A percentile compares a stretch with the other conserved stretches of the same genome.
Conservation (phyloP, 2,329 filamentous ascomycete species). For the Fusarium tricinctum region DNA sequence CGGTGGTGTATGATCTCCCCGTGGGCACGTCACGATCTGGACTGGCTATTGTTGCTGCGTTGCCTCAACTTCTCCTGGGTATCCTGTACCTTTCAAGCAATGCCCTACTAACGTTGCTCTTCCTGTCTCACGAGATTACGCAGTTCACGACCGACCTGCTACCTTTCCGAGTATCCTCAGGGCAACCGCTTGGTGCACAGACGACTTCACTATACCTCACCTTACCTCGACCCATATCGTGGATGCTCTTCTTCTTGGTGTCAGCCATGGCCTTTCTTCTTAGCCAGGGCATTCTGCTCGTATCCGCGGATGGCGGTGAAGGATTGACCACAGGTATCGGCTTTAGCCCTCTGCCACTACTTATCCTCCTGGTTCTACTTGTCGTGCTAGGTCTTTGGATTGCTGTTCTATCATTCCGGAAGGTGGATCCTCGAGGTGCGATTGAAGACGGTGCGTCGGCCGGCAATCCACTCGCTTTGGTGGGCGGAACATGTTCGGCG, state of each 20-base stretch:
- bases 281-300: constrained; percentile 60
- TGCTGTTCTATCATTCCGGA: constrained; percentile 57
- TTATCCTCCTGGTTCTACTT: constrained; percentile 59
- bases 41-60: constrained; percentile 57
- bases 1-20: constrained; percentile 53
- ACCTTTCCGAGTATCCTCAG: constrained; percentile 63
- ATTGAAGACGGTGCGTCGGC: constrained; percentile 54
- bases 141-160: constrained; percentile 56
- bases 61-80: constrained; percentile 65
- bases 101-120: constrained; percentile 63
- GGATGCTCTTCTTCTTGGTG: constrained; percentile 61
- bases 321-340: constrained; percentile 53
- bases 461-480: constrained; percentile 65
- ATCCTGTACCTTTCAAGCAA: constrained; percentile 64
- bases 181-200: constrained; percentile 60
- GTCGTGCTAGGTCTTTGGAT: constrained; percentile 53
- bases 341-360: constrained; percentile 60
- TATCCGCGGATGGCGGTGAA: constrained; percentile 49
- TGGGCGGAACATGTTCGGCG: constrained; percentile 64
- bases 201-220: constrained; percentile 64
- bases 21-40: constrained; percentile 46
- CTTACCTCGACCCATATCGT: constrained; percentile 62
- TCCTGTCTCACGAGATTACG: constrained; percentile 65
- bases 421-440: constrained; percentile 55
- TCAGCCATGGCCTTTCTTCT: constrained; percentile 61